Base-by-base conservation (phyloP, 1,139 yeast species). In the Sugiyamaella grinbergsii region DNA sequence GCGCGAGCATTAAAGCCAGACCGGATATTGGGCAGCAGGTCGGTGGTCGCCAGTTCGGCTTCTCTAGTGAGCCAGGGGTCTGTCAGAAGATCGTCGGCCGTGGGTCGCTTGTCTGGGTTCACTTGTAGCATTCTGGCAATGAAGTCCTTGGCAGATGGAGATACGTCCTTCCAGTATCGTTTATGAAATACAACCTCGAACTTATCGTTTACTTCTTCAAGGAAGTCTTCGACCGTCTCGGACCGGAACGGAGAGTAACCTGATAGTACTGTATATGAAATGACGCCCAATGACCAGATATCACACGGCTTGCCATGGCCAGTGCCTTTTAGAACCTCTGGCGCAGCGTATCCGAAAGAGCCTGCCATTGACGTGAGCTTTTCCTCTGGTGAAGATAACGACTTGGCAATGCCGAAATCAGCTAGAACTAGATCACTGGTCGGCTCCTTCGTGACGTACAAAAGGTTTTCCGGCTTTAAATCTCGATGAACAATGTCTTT, bases 301-400 rank as follows among this genome's bases (percentile, higher is more conserved):
- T 90, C 97, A 67, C 95, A 90, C 1, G 96, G 91, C 64, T 85
- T 88, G 39, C 95, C 94, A 69, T 90, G 96, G 5, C 96, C 96
- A 36, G 74, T 70, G 4, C 87, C 83, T 44, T 78, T 69, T 32
- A 90, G 74, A 3, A 90, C 93, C 66, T 90, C 97, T 0, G 97
- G 97, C 0, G 97, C 96, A 4, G 95, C 96, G 65, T 90, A 90
- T 1, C 96, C 96, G 69, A 89, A 82, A 1, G 95, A 85, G 0
- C 97, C 97, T 0, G 96, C 96, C 43, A 87, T 83, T 23, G 85
- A 76, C 23, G 81, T 84, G 53, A 91, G 74, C 56, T 82, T 77
- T 57, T 88, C 91, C 59, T 81, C 77, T 1, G 79, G 72, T 15
- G 74, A 68, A 53, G 76, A 75, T 58, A 90, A 71, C 55, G 80